Evolutionary conservation across 176 grass and related monocot genomes (phyloP), one percentile per base, ranked within the genome.

Genomic region (Raddia guianensis): DNA sequence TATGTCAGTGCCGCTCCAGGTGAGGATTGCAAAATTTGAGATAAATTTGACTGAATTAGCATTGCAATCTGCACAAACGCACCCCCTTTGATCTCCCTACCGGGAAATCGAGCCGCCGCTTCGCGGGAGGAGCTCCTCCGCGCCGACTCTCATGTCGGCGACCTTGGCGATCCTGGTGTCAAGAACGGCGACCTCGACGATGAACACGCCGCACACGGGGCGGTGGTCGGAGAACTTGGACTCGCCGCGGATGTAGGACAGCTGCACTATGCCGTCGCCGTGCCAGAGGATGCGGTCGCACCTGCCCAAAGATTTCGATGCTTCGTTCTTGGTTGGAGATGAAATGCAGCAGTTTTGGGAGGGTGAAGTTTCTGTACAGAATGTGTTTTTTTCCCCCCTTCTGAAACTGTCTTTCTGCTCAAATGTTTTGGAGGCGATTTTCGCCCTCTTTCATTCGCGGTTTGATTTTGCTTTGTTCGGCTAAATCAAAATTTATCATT

Each of bases 141-240:
- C 91, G 8, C 91, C 83, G 71, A 98, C 86, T 80, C 84, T 94
- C 95, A 98, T 98, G 83, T 88, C 94, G 73, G 87, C 84, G 40
- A 58, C 45, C 51, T 90, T 89, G 61, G 63, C 65, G 19, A 86
- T 16, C 59, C 27, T 89, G 51, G 37, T 48, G 77, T 84, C 80
- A 2, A 81, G 74, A 16, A 94, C 92, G 0, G 77, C 83, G 35
- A 92, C 83, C 66, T 98, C 90, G 18, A 91, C 77, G 10, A 83
- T 92, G 71, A 98, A 94, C 56, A 75, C 87, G 1, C 83, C 75
- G 65, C 92, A 98, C 32, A 98, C 95, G 0, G 92, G 95, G 2
- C 95, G 91, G 27, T 98, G 95, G 71, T 98, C 95, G 4, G 95
- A 98, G 49, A 98, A 98, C 74, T 82, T 98, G 1, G 95, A 98